Evolutionary conservation across 2,329 filamentous ascomycete species (phyloP), one percentile per base, ranked within the genome.

Genomic region (Nigrospora osmanthi): DNA sequence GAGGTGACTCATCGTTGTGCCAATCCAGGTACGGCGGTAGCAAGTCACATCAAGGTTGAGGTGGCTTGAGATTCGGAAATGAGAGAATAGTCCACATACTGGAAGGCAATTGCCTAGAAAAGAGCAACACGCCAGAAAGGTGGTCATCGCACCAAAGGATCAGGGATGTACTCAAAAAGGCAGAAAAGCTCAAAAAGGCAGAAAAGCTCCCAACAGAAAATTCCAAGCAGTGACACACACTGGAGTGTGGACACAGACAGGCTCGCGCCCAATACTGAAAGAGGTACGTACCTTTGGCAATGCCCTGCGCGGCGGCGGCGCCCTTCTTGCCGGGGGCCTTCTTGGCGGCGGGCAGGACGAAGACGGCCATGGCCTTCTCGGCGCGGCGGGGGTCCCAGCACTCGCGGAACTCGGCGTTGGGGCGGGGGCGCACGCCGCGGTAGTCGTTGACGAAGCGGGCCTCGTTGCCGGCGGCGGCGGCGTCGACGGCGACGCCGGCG

Each of bases 381-480:
- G 68, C 65, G 40, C 66, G 69, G 19, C 68, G 58, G 52, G 61
- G 60, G 58, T 80, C 76, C 76, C 78, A 83, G 2, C 72, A 73
- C 50, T 76, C 73, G 36, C 65, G 67, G 52, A 83, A 83, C 63
- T 81, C 78, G 7, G 76, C 76, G 48, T 81, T 81, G 1, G 76
- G 67, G 47, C 70, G 61, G 40, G 63, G 66, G 12, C 65, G 64
- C 2, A 84, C 69, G 4, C 81, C 80, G 7, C 81, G 68, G 53
- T 80, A 85, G 60, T 85, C 81, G 55, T 85, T 85, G 38, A 83
- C 71, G 52, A 82, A 85, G 11, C 81, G 67, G 2, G 76, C 80
- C 63, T 85, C 81, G 54, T 83, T 85, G 11, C 81, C 81, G 43
- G 62, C 62, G 34, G 57, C 58, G 14, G 68, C 72, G 4, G 81